Evolutionary conservation across 768 basidiomycete species (phyloP), one percentile per base, ranked within the genome.

Genomic region (Tylopilus subfusipes): DNA sequence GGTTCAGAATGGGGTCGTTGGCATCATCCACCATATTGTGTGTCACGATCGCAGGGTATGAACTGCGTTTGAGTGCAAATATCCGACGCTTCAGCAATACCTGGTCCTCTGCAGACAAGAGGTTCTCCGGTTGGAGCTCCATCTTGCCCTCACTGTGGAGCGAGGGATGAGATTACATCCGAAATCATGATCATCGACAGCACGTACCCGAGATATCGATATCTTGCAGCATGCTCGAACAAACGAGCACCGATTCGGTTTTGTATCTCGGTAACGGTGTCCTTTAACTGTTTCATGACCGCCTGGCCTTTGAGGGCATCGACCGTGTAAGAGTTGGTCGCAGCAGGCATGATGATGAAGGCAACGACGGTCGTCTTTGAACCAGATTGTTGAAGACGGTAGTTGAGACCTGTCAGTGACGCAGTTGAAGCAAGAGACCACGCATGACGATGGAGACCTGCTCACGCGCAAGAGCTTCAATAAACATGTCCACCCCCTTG

Each of bases 401-500:
- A 75, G 68, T 89, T 89, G 48, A 89, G 76, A 53, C 75, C 75
- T 76, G 49, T 25, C 27, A 38, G 36, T 5, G 4, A 53, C 21
- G n/a, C 25, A 3, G 46, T 50, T 12, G 34, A 46, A 40, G 22
- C 40, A 52, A 40, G 16, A 2, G 40, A 18, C 6, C 13, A 29
- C 14, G 5, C n/a, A 29, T 14, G 39, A 13, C 14, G 11, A 33
- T 22, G 25, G n/a, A 25, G 33, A 43, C 68, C 42, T 21, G 72
- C 81, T 43, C 60, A 84, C 96, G 91, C 27, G 96, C 97, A 53
- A 99, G 83, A 18, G 88, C 81, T 74, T 99, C 97, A 62, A 99
- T 96, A 70, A 98, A 99, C 96, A 99, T 97, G 69, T 99, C 97
- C 29, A 98, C 94, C 52, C 97, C 97, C 77, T 99, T 99, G 78